Evolutionary conservation across 306 rosid species (phyloP).

Genomic region (Vigna unguiculata): DNA sequence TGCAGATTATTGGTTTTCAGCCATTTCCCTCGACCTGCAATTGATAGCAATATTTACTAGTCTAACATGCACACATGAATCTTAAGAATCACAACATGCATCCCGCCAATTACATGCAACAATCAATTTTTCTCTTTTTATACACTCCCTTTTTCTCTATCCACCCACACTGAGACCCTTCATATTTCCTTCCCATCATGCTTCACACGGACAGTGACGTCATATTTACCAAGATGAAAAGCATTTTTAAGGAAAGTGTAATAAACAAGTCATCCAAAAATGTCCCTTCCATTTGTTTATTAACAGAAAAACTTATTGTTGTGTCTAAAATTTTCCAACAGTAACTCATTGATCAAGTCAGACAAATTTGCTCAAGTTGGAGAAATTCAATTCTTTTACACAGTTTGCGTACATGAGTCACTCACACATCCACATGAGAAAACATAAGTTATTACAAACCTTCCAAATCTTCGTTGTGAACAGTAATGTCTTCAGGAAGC

Average conservation of each 20-base stretch:
- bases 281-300: conserved; percentile 21
- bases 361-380: conserved; percentile 15
- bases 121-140: conserved; percentile 23
- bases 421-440: conserved; percentile 20
- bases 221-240: conserved; percentile 1
- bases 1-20: background rate
- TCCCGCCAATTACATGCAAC: conserved; percentile 22
- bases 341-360: conserved; percentile 39
- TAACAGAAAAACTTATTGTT: background rate
- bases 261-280: conserved; percentile 37
- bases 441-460: conserved; percentile 57
- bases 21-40: background rate
- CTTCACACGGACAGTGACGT: background rate
- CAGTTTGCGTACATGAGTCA: conserved; percentile 19
- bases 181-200: background rate
- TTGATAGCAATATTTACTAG: background rate
- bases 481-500: conserved; percentile 99
- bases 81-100: background rate
- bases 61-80: background rate
- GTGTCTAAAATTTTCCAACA: conserved; percentile 31
- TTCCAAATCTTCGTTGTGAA: conserved; percentile 98
- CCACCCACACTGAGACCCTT: background rate
- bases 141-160: background rate
- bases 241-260: conserved; percentile 16
- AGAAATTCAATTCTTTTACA: conserved; percentile 35